Base-by-base conservation (phyloP, 2,329 filamentous ascomycete genomes). In the Didymella sp. region DNA sequence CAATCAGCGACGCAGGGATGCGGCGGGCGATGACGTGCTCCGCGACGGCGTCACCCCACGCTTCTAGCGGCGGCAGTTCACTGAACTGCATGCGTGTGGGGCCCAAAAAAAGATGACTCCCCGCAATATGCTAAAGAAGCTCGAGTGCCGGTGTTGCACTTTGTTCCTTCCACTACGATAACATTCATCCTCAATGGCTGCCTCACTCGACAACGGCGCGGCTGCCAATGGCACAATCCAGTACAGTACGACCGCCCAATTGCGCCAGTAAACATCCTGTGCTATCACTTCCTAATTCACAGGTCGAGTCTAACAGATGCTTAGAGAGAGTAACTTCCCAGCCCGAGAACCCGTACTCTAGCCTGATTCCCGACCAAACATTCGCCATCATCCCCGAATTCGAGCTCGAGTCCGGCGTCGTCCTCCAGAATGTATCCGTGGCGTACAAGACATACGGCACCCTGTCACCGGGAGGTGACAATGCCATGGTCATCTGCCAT, bases 401-500 rank as follows among this genome's bases (percentile, higher is more conserved):
- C 76, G 92, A 89, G 8, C 89, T 99, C 64, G 95, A 99, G 77
- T 98, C 93, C 2, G 95, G 95, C 45, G 91, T 90, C 22, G 89
- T 85, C 0, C 83, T 99, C 19, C 80, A 84, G 66, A 95, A 98
- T 85, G 84, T 88, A 15, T 85, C 84, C 2, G 79, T 89, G 47
- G 86, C 86, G 56, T 88, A 88, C 77, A 88, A 86, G 58, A 85
- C 83, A 3, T 84, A 84, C 55, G 86, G 86, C 56, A 78, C 78
- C 24, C 78, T 89, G 24, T 83, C 85, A 5, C 79, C 83, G 2
- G 76, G 78, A 24, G 71, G 78, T 41, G 83, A 88, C 76, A 89
- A 89, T 77, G 85, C 80, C 40, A 80, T 89, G 78, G 84, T 89
- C 48, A 87, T 88, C 70, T 96, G 91, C 75, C 91, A 95, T 77